Base-by-base conservation (phyloP, 1,284 basidiomycete species). In the Kwoniella shivajii region DNA sequence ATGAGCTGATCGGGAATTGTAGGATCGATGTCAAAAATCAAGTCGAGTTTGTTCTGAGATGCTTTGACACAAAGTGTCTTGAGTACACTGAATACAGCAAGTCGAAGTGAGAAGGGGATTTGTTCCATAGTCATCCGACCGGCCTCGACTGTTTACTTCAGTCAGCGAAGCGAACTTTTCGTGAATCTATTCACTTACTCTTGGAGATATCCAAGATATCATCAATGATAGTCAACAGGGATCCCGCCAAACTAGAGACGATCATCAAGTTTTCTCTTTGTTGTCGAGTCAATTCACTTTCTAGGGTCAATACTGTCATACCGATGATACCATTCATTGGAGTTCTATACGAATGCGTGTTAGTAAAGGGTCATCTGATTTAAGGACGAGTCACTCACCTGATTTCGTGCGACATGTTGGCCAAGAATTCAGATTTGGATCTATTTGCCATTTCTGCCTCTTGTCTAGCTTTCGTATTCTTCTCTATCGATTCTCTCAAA, bases 81-180 rank as follows among this genome's bases (percentile, higher is more conserved):
- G 76, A 99, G 86, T 53, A 99, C 96, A 34, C 92, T 92, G 73
- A 98, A 99, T 50, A 98, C 92, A 9, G 93, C 96, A 66, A 94
- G 88, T 30, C 96, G 89, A 30, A 98, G 84, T n/a, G 94, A 98
- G 80, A 95, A 99, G 0, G 94, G 90, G 34, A 98, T 94, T 58
- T 94, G 90, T 77, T 99, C 96, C 87, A 99, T 97, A 3, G 93
- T 98, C 96, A 99, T 99, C 20, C 96, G 88, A 58, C 96, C 96
- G 43, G 95, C 95, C 79, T 99, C 95, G 68, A 95, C 92, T 95
- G 65, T 29, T 62, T 30, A 22, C 7, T 3, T 1, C n/a, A 37
- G 51, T 64, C 54, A 69, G 64, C 60, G 43, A 30, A 30, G 16
- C 14, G 0, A 18, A 5, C 20, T 10, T 18, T 2, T 0, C 6